Evolutionary conservation across 2,329 filamentous ascomycete genomes (phyloP).

Genomic region (Colletotrichum brevisporum): DNA sequence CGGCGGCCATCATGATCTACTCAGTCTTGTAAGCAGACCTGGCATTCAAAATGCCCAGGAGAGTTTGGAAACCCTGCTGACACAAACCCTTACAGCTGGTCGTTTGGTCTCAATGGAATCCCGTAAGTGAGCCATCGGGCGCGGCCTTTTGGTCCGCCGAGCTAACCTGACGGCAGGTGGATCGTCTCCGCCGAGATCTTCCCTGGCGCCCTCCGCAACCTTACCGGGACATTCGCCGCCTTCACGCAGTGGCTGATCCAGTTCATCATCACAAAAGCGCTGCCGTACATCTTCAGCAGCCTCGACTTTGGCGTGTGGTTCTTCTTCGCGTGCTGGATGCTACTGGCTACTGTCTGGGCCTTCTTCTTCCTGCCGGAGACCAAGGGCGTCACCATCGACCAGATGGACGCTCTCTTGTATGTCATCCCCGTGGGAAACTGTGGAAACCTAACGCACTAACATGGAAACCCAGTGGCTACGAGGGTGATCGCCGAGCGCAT

Average conservation of each 20-base stretch:
- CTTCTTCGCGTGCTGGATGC: conserved; percentile 68
- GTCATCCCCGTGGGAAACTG: background rate
- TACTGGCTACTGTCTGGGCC: conserved; percentile 62
- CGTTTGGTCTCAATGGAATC: conserved; percentile 60
- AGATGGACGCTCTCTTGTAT: conserved; percentile 58
- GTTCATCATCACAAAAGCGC: conserved; percentile 59
- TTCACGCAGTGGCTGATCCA: conserved; percentile 58
- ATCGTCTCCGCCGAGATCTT: conserved; percentile 62
- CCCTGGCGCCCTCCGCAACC: conserved; percentile 57
- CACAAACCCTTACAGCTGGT: conserved; percentile 50
- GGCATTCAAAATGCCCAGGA: background rate
- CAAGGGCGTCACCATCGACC: conserved; percentile 67
- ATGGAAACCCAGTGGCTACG: conserved; percentile 18
- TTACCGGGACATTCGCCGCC: conserved; percentile 58
- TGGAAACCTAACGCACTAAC: background rate
- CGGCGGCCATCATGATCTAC: conserved; percentile 69
- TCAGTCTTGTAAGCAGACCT: conserved; percentile 62
- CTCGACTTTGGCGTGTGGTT: conserved; percentile 68
- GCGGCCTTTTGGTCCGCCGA: no score
- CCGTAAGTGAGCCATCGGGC: no score
- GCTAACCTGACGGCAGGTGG: conserved; percentile 50
- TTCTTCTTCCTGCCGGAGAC: conserved; percentile 69
- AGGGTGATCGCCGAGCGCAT: conserved; percentile 28
- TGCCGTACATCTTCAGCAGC: conserved; percentile 60
- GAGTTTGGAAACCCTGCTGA: background rate